Evolutionary conservation across 768 basidiomycete genomes (phyloP).

Genomic region (Vishniacozyma victoriae): DNA sequence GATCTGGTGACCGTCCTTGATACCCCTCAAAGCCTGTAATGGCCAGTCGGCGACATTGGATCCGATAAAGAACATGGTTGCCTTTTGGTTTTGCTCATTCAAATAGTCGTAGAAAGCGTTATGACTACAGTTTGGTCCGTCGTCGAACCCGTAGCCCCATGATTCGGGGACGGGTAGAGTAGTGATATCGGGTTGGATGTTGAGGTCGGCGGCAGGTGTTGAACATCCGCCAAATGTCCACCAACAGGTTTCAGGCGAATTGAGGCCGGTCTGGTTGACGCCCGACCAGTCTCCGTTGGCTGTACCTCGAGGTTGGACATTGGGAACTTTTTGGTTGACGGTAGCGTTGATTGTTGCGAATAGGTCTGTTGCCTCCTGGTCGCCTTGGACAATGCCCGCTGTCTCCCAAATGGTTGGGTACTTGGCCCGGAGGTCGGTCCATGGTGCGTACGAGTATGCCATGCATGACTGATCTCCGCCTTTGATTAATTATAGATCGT

Average conservation of each 20-base stretch:
- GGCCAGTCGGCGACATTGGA: conserved; percentile 51
- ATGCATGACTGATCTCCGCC: conserved; percentile 29
- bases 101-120: conserved; percentile 49
- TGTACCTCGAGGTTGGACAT: conserved; percentile 39
- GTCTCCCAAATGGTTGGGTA: conserved; percentile 43
- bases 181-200: conserved; percentile 41
- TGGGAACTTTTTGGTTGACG: conserved; percentile 34
- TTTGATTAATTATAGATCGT: not conserved
- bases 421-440: conserved; percentile 11
- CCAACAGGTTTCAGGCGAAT: conserved; percentile 49
- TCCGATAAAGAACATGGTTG: conserved; percentile 50
- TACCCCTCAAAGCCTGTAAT: conserved; percentile 46
- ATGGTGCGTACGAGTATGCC: conserved; percentile 41
- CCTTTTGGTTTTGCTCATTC: conserved; percentile 41
- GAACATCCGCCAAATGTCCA: conserved; percentile 44
- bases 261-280: conserved; percentile 26
- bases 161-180: conserved; percentile 43
- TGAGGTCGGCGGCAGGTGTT: conserved; percentile 22
- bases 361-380: conserved; percentile 34
- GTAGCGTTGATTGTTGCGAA: conserved; percentile 42
- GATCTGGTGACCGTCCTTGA: conserved; percentile 46
- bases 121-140: conserved; percentile 48
- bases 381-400: conserved; percentile 36
- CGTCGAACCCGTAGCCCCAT: conserved; percentile 48
- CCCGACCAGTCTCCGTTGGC: conserved; percentile 40